A percentile compares a stretch with the other conserved stretches of the same genome.
These are phyloP conservation scores for Globisporangium perplexum DNA, from an alignment of 352 stramenopile species.

Conservation along the genomic window DNA sequence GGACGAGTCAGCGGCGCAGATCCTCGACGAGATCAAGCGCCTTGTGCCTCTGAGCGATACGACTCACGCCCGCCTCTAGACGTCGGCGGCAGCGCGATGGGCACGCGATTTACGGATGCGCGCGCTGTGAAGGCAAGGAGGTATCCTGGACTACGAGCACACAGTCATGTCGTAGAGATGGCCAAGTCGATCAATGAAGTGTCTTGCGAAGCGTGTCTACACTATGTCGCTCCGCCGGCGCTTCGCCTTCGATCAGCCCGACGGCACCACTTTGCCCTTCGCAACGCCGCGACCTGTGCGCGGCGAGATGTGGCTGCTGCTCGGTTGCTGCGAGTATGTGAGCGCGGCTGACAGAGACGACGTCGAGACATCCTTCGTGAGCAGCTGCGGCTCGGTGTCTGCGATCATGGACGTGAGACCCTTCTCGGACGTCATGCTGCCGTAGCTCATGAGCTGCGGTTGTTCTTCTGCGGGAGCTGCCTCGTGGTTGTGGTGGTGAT, in stretches of 20 bases:
- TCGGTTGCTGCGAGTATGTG: constrained; percentile 4
- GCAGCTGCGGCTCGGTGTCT: constrained; percentile 12
- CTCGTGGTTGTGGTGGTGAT: not conserved
- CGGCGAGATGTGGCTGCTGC: constrained; percentile 7
- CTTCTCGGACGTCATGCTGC: constrained; percentile 10
- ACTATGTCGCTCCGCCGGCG: not conserved
- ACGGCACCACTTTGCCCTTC: constrained; percentile 37
- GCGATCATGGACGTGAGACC: constrained; percentile 11
- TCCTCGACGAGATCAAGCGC: constrained; percentile 26
- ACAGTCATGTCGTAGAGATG: not conserved
- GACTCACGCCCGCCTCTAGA: constrained; percentile 1
- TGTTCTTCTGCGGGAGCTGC: not conserved
- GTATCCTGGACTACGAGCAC: no score
- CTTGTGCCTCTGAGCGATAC: constrained; percentile 6
- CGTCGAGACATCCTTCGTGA: constrained; percentile 16
- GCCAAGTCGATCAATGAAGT: not conserved
- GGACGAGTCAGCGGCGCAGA: constrained; percentile 28
- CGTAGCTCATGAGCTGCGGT: constrained; percentile 6
- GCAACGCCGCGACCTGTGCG: constrained; percentile 14
- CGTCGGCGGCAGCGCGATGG: constrained; percentile 10
- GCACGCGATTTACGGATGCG: no score
- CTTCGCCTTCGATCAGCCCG: constrained; percentile 10
- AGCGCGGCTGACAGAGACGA: constrained; percentile 14
- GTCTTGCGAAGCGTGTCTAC: constrained; percentile 1
- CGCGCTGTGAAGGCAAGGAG: no score